Percentiles rank a stretch among this genome's conserved stretches.
phyloP scores from a whole-genome alignment of 805 yeast species.

The Debaryomyces maramus region DNA sequence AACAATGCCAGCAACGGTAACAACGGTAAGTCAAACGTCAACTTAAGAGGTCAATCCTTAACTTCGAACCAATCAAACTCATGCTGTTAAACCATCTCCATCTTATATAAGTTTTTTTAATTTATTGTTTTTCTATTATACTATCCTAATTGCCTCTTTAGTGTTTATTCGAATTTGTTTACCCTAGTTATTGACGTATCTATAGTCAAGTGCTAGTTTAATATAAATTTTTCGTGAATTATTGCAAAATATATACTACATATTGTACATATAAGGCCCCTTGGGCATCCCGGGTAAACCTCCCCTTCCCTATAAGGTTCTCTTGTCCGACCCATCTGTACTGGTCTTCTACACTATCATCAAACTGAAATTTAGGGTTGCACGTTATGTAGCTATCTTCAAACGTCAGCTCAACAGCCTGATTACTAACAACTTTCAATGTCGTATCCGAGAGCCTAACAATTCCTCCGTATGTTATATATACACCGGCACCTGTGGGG shows the following conservation, averaged over 20 bases:
- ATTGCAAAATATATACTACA: constrained; percentile 39
- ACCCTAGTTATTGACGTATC: constrained; percentile 4
- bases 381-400: constrained; percentile 51
- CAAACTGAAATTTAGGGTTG: constrained; percentile 47
- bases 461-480: constrained; percentile 50
- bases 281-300: constrained; percentile 50
- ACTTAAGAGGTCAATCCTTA: constrained; percentile 66
- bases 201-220: too few species aligned
- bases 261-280: constrained; percentile 56
- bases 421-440: constrained; percentile 33
- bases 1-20: constrained; percentile 20
- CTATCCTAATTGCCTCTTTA: neutral
- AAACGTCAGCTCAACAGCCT: constrained; percentile 31
- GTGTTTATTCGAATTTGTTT: constrained; percentile 1
- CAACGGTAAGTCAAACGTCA: constrained; percentile 63
- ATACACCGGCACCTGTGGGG: constrained; percentile 42
- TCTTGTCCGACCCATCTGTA: constrained; percentile 51
- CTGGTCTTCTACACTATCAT: constrained; percentile 42
- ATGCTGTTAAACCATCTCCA: constrained; percentile 32
- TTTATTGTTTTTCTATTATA: neutral
- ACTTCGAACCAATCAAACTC: constrained; percentile 39
- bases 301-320: constrained; percentile 58
- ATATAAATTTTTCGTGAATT: constrained; percentile 4
- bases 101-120: neutral
- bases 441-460: constrained; percentile 36